Evolutionary conservation across 345 rosid genomes (phyloP).

Genomic region (Isatis tinctoria): DNA sequence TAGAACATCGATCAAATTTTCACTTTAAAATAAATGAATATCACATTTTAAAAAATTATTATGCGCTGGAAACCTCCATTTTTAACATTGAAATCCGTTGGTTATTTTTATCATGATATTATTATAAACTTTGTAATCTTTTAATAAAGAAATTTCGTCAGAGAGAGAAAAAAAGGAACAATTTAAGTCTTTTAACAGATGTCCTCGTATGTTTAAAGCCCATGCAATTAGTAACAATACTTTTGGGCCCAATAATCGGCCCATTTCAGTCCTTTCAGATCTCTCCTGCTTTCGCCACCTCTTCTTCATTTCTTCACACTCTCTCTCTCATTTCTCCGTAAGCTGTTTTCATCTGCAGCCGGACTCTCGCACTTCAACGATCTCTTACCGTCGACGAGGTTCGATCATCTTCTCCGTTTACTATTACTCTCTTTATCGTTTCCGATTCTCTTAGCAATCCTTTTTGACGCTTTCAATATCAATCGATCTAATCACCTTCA

Average conservation of each 20-base stretch:
- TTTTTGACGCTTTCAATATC: background rate
- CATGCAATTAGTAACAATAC: background rate
- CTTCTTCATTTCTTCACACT: background rate
- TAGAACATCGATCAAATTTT: no score
- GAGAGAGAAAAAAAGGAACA: no score
- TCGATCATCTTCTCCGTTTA: background rate
- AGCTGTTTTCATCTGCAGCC: slow-evolving; percentile 10
- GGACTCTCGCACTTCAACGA: slow-evolving; percentile 1
- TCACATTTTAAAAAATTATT: no score
- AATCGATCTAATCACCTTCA: background rate
- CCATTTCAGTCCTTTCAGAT: background rate
- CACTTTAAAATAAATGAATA: no score
- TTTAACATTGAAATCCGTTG: no score
- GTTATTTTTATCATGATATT: no score
- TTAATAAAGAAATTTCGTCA: no score
- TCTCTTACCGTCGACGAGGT: slow-evolving; percentile 15
- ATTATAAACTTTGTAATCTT: no score
- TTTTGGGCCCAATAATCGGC: slow-evolving; percentile 1
- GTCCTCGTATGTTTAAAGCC: background rate
- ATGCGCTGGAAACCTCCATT: no score
- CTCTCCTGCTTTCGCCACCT: background rate
- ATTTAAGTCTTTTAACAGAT: no score
- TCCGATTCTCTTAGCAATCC: background rate
- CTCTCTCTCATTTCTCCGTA: background rate
- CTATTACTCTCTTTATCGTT: background rate